A percentile compares a stretch with the other conserved stretches of the same genome.
These are phyloP conservation scores for Vaccinium macrocarpon DNA, from an alignment of 148 eudicot species.

Conservation along the genomic window DNA sequence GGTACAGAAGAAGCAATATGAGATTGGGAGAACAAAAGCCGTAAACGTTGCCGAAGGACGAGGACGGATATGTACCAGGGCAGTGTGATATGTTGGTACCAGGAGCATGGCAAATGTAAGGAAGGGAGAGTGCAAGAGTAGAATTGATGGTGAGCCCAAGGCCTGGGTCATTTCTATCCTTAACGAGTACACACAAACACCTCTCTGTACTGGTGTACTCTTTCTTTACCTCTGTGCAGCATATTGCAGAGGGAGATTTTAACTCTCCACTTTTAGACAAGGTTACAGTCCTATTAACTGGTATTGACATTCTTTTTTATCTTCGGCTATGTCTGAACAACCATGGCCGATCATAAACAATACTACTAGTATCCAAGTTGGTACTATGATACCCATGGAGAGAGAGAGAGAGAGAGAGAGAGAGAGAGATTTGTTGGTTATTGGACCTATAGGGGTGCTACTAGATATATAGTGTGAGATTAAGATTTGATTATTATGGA, in stretches of 20 bases:
- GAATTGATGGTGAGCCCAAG: slow-evolving; percentile 32
- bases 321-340: slow-evolving; percentile 21
- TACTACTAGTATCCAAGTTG: background rate
- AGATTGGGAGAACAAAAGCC: too few relatives aligned
- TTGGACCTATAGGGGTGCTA: too few relatives aligned
- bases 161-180: slow-evolving; percentile 34
- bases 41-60: background rate
- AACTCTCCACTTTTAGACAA: slow-evolving; percentile 20
- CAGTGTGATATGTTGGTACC: slow-evolving; percentile 19
- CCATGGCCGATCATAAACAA: slow-evolving; percentile 14
- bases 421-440: background rate
- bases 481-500: too few relatives aligned
- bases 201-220: slow-evolving; percentile 15
- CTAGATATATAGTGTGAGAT: background rate
- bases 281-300: slow-evolving; percentile 23
- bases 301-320: slow-evolving; percentile 27
- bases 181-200: slow-evolving; percentile 31
- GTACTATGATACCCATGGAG: background rate
- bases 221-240: slow-evolving; percentile 18
- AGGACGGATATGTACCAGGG: slow-evolving; percentile 6
- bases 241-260: slow-evolving; percentile 19
- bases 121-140: slow-evolving; percentile 29
- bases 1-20: too few relatives aligned
- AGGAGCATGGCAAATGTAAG: slow-evolving; percentile 24
- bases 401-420: slow-evolving; percentile 3